Conservation (phyloP, 2,329 filamentous ascomycete genomes). For the Fusarium tricinctum region DNA sequence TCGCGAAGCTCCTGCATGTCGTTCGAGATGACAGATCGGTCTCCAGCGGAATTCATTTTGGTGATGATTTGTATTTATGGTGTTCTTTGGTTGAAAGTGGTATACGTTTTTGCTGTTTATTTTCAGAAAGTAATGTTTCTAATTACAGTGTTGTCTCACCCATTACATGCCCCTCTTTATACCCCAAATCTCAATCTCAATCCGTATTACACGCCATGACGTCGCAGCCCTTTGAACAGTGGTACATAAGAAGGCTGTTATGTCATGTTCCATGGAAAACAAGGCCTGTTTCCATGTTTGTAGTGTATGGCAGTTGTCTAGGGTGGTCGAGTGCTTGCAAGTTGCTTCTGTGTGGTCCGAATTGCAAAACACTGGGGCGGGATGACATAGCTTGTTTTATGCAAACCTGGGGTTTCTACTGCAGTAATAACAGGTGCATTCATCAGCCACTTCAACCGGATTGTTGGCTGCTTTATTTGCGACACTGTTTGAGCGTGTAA, state of each 20-base stretch:
- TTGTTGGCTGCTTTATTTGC: conserved; percentile 14
- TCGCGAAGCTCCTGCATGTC: conserved; percentile 58
- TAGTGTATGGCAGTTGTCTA: conserved; percentile 6
- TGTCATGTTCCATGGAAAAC: conserved; percentile 38
- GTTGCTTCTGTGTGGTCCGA: conserved; percentile 24
- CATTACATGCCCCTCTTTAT: conserved; percentile 18
- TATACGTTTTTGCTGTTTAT: not conserved
- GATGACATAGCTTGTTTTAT: conserved; percentile 23
- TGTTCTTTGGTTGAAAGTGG: not conserved
- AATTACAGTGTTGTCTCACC: too few species aligned
- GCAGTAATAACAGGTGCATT: not conserved
- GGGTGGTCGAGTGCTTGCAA: conserved; percentile 9
- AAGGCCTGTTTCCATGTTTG: conserved; percentile 18
- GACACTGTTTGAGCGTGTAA: too few species aligned
- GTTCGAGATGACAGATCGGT: conserved; percentile 57
- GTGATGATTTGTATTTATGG: not conserved
- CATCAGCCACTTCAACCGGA: accelerated
- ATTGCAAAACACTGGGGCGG: conserved; percentile 9
- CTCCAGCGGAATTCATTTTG: conserved; percentile 53
- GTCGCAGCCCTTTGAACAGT: conserved; percentile 8
- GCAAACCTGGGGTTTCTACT: not conserved
- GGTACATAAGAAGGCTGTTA: conserved; percentile 23
- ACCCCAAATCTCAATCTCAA: not conserved
- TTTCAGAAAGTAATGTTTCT: not conserved
- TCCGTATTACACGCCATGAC: conserved; percentile 27